Evolutionary conservation across 2,329 filamentous ascomycete genomes (phyloP), one percentile per base, ranked within the genome.

Genomic region (Ophiocordyceps camponoti-leonardi): DNA sequence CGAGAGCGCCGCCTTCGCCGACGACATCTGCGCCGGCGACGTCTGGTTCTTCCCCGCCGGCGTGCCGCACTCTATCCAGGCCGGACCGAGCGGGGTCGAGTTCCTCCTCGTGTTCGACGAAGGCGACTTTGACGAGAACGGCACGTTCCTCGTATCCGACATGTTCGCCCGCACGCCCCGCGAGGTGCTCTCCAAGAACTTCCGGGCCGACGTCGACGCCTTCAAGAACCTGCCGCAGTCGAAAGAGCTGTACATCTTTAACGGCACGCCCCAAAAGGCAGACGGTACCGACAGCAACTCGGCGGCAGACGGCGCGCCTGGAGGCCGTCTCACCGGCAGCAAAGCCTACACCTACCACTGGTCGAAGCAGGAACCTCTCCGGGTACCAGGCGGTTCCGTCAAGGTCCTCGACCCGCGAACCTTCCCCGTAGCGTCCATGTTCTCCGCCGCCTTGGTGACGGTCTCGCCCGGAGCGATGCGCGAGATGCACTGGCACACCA

Each of bases 401-500:
- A 78, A 79, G 61, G 71, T 79, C 46, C 55, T 79, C 7, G 76
- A 80, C 52, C 66, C 72, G 0, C 55, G 59, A 0, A 74, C 67
- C 1, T 80, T 80, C 58, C 76, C 76, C 6, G 61, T 76, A 26
- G 71, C 76, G 0, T 57, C 55, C 12, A 66, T 64, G 46, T 76
- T 79, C 55, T 72, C 74, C 4, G 68, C 69, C 0, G 74, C 73
- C 0, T 62, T 79, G 2, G 71, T 79, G 11, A 73, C 69, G 2
- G 61, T 79, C 30, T 63, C 76, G 51, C 75, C 76, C 0, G 76
- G 76, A n/a, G 75, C 75, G 1, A 74, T 80, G 72, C 69, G 77
- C 20, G 76, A 80, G 54, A 61, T 81, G 41, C 76, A 80, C 61
- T 80, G 76, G 75, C 75, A 80, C 59, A 71, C 72, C 1, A 67